These are phyloP conservation scores for Emmonsiellopsis sp. DNA, from an alignment of 2,329 filamentous ascomycete species.

Conservation along the genomic window DNA sequence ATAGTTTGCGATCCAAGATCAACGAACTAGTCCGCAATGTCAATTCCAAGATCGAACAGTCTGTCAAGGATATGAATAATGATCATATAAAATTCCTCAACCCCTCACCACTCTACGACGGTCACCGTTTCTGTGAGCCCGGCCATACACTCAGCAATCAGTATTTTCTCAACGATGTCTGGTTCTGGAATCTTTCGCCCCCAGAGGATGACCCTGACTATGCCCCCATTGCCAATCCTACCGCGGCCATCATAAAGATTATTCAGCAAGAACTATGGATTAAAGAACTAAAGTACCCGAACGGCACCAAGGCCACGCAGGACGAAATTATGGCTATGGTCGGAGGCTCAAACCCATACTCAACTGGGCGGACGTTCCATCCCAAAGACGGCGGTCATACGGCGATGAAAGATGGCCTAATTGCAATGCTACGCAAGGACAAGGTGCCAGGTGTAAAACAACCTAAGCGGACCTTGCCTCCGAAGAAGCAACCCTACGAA, in stretches of 20 bases:
- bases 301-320: background rate
- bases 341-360: background rate
- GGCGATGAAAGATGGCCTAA: background rate
- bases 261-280: background rate
- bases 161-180: conserved; percentile 1
- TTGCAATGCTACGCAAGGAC: background rate
- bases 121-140: conserved; percentile 2
- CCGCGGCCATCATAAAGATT: background rate
- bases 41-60: background rate
- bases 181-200: background rate
- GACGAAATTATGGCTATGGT: background rate
- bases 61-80: background rate
- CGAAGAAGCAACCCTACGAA: too few relatives aligned
- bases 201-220: background rate
- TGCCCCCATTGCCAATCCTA: background rate
- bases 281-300: background rate
- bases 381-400: background rate
- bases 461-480: too few relatives aligned
- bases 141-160: background rate
- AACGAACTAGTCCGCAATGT: background rate
- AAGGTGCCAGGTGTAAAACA: background rate
- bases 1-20: background rate
- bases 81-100: background rate
- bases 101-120: background rate
- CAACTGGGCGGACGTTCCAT: background rate